Conservation (phyloP, 2,329 filamentous ascomycete genomes). For the Hypoxylon sp. region DNA sequence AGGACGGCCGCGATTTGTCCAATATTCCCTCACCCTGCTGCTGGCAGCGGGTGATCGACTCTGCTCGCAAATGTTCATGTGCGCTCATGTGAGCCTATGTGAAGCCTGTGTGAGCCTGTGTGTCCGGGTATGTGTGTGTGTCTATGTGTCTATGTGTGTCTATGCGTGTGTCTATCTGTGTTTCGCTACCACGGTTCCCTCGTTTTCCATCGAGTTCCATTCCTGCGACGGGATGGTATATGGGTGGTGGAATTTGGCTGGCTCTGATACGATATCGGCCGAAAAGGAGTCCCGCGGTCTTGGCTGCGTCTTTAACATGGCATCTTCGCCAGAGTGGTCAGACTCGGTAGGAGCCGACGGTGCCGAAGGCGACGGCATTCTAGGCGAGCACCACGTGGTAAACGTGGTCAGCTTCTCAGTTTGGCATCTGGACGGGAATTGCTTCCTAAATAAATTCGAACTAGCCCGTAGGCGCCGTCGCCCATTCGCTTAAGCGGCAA, state of each 20-base stretch:
- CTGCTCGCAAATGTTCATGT: constrained; percentile 2
- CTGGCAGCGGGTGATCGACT: constrained; percentile 36
- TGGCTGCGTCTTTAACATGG: constrained; percentile 43
- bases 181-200: constrained; percentile 38
- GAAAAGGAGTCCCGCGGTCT: constrained; percentile 41
- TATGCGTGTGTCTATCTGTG: constrained; percentile 21
- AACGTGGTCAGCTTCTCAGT: constrained; percentile 44
- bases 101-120: no score
- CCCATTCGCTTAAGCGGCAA: constrained; percentile 41
- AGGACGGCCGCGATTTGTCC: constrained; percentile 38
- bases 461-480: constrained; percentile 16
- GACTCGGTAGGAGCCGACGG: constrained; percentile 45
- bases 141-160: background rate
- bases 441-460: constrained; percentile 43
- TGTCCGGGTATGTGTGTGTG: no score
- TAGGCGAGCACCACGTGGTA: constrained; percentile 46
- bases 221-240: constrained; percentile 18
- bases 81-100: no score
- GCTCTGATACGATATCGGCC: constrained; percentile 47
- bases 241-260: constrained; percentile 1
- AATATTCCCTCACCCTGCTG: constrained; percentile 37
- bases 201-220: constrained; percentile 42
- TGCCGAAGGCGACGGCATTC: constrained; percentile 37
- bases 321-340: constrained; percentile 41
- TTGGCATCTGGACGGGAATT: constrained; percentile 37